These are phyloP conservation scores for Boletus subparvulus DNA, from an alignment of 768 basidiomycete genomes.

Conservation along the genomic window DNA sequence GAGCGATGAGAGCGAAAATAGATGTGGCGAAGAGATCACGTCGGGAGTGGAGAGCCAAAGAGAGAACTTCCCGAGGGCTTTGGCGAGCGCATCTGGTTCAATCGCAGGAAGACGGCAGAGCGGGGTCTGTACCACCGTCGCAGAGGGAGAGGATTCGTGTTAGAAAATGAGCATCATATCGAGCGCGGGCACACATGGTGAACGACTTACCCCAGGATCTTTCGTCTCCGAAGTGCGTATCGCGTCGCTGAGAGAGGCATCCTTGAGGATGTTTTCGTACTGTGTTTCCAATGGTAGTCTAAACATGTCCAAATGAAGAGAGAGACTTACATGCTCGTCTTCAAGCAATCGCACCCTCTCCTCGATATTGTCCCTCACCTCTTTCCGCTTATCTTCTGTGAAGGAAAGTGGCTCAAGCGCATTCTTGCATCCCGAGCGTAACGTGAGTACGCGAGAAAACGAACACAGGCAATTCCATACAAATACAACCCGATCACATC, in stretches of 20 bases:
- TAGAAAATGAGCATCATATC: background rate
- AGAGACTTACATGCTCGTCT: conserved; percentile 73
- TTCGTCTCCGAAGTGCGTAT: conserved; percentile 25
- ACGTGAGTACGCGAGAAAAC: conserved; percentile 1
- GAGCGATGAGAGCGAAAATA: conserved; percentile 68
- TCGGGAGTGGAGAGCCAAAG: conserved; percentile 81
- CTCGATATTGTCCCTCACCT: conserved; percentile 62
- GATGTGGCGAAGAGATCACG: conserved; percentile 76
- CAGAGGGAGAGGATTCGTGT: background rate
- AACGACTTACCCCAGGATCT: conserved; percentile 18
- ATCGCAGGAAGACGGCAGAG: conserved; percentile 70
- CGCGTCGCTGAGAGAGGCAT: conserved; percentile 28
- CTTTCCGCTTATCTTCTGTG: conserved; percentile 56
- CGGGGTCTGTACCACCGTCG: conserved; percentile 49
- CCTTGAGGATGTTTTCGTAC: conserved; percentile 26
- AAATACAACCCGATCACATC: conserved; percentile 84
- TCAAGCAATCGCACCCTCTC: conserved; percentile 62
- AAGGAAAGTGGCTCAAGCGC: conserved; percentile 69
- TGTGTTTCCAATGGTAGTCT: background rate
- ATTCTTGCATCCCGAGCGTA: conserved; percentile 40
- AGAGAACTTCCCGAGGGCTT: conserved; percentile 69
- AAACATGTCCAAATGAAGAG: background rate
- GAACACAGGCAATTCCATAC: conserved; percentile 84
- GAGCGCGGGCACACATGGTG: background rate
- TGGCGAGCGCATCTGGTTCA: conserved; percentile 59